Conservation (phyloP, 2,329 filamentous ascomycete species). For the Sclerotinia trifoliorum region DNA sequence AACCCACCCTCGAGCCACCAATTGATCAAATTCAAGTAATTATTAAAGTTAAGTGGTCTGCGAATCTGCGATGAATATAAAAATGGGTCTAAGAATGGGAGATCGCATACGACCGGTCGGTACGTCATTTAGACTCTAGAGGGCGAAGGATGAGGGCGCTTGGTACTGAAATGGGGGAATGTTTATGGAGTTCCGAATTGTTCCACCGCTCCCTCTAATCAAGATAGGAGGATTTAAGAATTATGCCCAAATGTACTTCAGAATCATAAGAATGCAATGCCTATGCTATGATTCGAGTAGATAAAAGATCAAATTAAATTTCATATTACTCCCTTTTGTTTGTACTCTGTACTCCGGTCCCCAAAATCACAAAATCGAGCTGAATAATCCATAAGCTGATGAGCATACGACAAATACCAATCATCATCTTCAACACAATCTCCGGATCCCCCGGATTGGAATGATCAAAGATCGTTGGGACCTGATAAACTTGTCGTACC, state of each 20-base stretch:
- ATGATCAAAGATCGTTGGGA: background rate
- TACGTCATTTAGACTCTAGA: background rate
- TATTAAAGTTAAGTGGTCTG: background rate
- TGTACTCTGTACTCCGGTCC: slow-evolving; percentile 7
- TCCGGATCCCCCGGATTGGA: background rate
- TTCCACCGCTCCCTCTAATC: background rate
- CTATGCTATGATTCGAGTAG: background rate
- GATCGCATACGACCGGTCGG: background rate
- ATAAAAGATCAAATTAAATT: background rate
- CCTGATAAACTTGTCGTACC: too few species aligned
- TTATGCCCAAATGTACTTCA: background rate
- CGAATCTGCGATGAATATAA: background rate
- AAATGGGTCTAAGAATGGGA: slow-evolving; percentile 4
- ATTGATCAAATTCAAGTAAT: background rate
- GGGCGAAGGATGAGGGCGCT: background rate
- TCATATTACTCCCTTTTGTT: background rate
- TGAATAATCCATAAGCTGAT: slow-evolving; percentile 2
- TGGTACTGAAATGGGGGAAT: background rate
- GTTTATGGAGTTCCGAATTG: background rate
- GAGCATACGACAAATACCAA: background rate
- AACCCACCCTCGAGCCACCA: slow-evolving; percentile 5
- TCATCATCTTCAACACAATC: background rate
- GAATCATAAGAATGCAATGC: background rate
- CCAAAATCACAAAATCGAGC: background rate
- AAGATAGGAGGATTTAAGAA: background rate